A percentile compares a stretch with the other conserved stretches of the same genome.
Conservation (phyloP, 2,329 filamentous ascomycete genomes). For the Ceratocystis huliohia region DNA sequence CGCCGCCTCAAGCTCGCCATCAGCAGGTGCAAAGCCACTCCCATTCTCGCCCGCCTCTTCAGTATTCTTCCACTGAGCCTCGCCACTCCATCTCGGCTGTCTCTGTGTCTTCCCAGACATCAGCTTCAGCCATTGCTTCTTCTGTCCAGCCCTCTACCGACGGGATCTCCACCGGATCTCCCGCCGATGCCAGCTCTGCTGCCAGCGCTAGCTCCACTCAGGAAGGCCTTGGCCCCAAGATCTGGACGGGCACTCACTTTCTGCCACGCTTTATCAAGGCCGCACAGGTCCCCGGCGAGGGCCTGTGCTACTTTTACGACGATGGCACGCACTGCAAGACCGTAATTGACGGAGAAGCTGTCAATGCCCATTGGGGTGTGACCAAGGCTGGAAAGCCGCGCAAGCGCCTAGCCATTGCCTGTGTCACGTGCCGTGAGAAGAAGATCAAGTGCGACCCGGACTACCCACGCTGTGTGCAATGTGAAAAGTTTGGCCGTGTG, state of each 20-base stretch:
- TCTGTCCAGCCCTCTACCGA: not conserved
- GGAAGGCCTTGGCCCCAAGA: constrained; percentile 52
- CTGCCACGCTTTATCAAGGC: constrained; percentile 52
- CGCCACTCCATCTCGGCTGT: not conserved
- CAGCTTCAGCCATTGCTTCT: not conserved
- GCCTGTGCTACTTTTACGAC: constrained; percentile 74
- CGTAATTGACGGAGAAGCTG: constrained; percentile 69
- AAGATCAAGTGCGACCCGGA: constrained; percentile 96
- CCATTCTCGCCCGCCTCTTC: not conserved
- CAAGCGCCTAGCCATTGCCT: constrained; percentile 84
- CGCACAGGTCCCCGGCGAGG: constrained; percentile 61
- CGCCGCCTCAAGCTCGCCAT: not conserved
- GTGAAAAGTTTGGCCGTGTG: constrained; percentile 74
- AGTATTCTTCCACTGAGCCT: constrained; percentile 1
- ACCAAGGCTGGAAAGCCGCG: constrained; percentile 89
- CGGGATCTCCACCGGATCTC: not conserved
- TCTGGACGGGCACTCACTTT: constrained; percentile 56
- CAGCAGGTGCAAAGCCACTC: not conserved
- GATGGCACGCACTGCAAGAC: constrained; percentile 74
- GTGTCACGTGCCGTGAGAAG: constrained; percentile 85
- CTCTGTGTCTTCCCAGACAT: not conserved
- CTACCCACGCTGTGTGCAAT: constrained; percentile 76
- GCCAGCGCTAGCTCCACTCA: constrained; percentile 39
- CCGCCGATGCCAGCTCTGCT: constrained; percentile 6
- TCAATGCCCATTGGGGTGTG: constrained; percentile 86